Evolutionary conservation across 2,329 filamentous ascomycete genomes (phyloP).

Genomic region (Penicillium sp.): DNA sequence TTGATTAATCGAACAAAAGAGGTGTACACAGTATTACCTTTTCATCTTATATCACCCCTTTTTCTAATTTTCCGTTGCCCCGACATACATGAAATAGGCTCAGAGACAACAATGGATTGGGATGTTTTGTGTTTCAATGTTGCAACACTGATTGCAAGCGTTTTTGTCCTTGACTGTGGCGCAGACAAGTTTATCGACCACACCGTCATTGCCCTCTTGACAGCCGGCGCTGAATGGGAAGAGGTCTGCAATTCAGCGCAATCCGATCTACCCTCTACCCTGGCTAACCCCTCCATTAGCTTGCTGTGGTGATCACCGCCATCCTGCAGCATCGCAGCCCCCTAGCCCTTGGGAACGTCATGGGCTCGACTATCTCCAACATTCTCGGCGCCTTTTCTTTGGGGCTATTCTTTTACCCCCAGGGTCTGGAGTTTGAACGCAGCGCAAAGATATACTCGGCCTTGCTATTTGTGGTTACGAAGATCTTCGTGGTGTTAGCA

Average conservation of each 20-base stretch:
- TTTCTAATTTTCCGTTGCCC: no score
- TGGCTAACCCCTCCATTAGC: constrained; percentile 32
- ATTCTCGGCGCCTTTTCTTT: constrained; percentile 62
- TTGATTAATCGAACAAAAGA: no score
- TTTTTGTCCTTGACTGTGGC: constrained; percentile 58
- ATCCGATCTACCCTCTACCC: no score
- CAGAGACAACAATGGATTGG: constrained; percentile 27
- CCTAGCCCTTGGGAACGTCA: constrained; percentile 58
- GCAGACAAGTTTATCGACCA: constrained; percentile 60
- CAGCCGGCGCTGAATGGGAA: constrained; percentile 61
- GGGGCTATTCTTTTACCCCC: constrained; percentile 52
- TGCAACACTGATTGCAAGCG: constrained; percentile 43
- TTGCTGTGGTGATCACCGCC: constrained; percentile 56
- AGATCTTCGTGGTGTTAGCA: constrained; percentile 41
- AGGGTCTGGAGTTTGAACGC: constrained; percentile 47
- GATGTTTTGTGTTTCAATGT: constrained; percentile 46
- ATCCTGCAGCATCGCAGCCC: constrained; percentile 53
- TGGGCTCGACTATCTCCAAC: constrained; percentile 60
- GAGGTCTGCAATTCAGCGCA: constrained; percentile 44
- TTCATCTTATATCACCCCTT: no score
- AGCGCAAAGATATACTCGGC: constrained; percentile 55
- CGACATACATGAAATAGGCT: no score
- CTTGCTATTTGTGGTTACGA: constrained; percentile 50
- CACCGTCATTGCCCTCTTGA: constrained; percentile 58
- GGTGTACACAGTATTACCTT: no score